Percentiles rank a stretch among this genome's conserved stretches.
Conservation (phyloP, 805 yeast species). For the Cyberlindnera veronae region DNA sequence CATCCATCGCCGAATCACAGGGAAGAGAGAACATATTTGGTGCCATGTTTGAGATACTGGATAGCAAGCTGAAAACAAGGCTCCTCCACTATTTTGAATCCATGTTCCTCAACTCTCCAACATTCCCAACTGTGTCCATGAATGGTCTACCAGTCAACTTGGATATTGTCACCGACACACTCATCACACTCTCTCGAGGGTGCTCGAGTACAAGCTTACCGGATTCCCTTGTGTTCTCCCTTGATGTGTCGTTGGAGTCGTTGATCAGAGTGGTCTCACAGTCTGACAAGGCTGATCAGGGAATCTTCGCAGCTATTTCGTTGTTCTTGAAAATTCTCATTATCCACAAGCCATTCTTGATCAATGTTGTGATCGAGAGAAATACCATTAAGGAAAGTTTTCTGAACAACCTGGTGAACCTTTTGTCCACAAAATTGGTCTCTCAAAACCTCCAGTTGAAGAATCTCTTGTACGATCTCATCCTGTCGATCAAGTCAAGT, state of each 20-base stretch:
- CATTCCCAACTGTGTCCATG: conserved; percentile 32
- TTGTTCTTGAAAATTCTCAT: conserved; percentile 53
- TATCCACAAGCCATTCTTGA: conserved; percentile 51
- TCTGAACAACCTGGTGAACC: conserved; percentile 42
- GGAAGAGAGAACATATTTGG: conserved; percentile 27
- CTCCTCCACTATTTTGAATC: conserved; percentile 38
- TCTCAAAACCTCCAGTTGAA: conserved; percentile 45
- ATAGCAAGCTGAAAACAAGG: conserved; percentile 29
- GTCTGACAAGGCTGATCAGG: conserved; percentile 12
- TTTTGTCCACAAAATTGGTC: conserved; percentile 44
- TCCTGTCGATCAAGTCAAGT: conserved; percentile 47
- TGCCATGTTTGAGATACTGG: conserved; percentile 37
- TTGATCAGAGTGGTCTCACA: conserved; percentile 26
- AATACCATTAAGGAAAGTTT: conserved; percentile 43
- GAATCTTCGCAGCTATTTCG: conserved; percentile 34
- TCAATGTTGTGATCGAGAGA: conserved; percentile 41
- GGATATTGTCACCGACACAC: conserved; percentile 15
- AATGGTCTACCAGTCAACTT: conserved; percentile 12
- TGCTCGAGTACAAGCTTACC: conserved; percentile 14
- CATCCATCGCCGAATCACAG: conserved; percentile 6
- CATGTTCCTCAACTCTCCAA: conserved; percentile 38
- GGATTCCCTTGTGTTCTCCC: conserved; percentile 39
- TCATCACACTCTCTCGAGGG: conserved; percentile 21
- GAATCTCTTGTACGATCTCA: conserved; percentile 56
- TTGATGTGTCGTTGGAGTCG: conserved; percentile 39